Conservation (phyloP, 2,329 filamentous ascomycete genomes). For the Emergomyces pasteurianus region DNA sequence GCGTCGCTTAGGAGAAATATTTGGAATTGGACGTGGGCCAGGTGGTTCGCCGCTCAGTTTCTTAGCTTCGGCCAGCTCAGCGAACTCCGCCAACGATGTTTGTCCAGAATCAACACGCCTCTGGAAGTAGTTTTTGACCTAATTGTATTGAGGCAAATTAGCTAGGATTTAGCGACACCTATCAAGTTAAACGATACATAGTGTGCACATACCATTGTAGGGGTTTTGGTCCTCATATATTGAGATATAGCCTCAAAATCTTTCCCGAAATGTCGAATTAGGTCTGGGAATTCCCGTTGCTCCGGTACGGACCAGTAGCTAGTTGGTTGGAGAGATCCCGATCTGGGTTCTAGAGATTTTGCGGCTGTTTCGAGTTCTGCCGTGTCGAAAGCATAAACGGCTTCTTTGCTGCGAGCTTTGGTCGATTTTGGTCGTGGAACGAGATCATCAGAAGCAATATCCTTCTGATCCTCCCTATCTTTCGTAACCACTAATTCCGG, state of each 20-base stretch:
- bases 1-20: slow-evolving; percentile 35
- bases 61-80: slow-evolving; percentile 32
- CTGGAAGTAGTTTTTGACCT: slow-evolving; percentile 41
- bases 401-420: slow-evolving; percentile 17
- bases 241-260: slow-evolving; percentile 39
- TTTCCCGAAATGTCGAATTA: slow-evolving; percentile 36
- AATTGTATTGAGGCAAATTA: background rate
- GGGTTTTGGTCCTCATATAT: slow-evolving; percentile 41
- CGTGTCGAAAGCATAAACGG: background rate
- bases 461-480: slow-evolving; percentile 7
- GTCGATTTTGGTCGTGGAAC: slow-evolving; percentile 3
- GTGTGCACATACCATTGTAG: slow-evolving; percentile 35
- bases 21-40: slow-evolving; percentile 32
- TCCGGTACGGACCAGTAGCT: slow-evolving; percentile 44
- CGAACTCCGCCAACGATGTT: slow-evolving; percentile 33
- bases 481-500: background rate
- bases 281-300: slow-evolving; percentile 34
- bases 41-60: slow-evolving; percentile 34
- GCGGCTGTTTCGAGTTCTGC: slow-evolving; percentile 4
- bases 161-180: background rate
- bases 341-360: slow-evolving; percentile 18
- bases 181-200: background rate
- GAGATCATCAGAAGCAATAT: background rate
- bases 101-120: slow-evolving; percentile 33
- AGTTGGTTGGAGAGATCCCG: slow-evolving; percentile 32